phyloP scores from a whole-genome alignment of 257 asterid species.

The Solanum chilense region DNA sequence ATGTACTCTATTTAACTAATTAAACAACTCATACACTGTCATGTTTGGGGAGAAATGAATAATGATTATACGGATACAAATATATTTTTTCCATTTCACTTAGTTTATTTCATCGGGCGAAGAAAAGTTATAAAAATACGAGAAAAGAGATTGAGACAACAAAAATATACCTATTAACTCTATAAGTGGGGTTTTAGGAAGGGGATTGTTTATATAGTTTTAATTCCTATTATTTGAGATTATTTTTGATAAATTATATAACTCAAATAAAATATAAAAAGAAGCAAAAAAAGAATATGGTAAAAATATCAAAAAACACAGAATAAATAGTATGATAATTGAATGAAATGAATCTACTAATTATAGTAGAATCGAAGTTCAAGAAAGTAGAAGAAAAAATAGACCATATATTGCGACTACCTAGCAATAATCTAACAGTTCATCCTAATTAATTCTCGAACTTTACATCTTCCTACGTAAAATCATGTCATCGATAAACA shows the following conservation, averaged over 20 bases:
- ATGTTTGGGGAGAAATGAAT: neutral
- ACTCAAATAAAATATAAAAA: neutral
- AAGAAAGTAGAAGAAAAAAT: neutral
- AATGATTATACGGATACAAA: too few relatives aligned
- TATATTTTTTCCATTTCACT: too few relatives aligned
- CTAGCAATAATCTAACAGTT: neutral
- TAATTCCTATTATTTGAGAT: too few relatives aligned
- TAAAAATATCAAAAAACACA: neutral
- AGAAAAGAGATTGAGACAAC: neutral
- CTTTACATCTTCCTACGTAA: fast-evolving
- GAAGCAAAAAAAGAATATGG: neutral
- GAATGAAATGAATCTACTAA: too few relatives aligned
- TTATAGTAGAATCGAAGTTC: neutral
- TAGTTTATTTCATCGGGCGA: too few relatives aligned
- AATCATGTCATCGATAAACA: neutral
- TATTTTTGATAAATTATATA: neutral
- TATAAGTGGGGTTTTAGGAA: too few relatives aligned
- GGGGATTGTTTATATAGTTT: fast-evolving
- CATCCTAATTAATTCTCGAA: neutral
- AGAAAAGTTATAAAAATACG: neutral
- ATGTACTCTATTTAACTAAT: neutral
- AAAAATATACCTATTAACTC: too few relatives aligned
- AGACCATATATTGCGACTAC: neutral
- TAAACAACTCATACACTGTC: neutral
- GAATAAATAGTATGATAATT: too few relatives aligned